Evolutionary conservation across 2,329 filamentous ascomycete genomes (phyloP).

Genomic region (Tolypocladium tropicale): DNA sequence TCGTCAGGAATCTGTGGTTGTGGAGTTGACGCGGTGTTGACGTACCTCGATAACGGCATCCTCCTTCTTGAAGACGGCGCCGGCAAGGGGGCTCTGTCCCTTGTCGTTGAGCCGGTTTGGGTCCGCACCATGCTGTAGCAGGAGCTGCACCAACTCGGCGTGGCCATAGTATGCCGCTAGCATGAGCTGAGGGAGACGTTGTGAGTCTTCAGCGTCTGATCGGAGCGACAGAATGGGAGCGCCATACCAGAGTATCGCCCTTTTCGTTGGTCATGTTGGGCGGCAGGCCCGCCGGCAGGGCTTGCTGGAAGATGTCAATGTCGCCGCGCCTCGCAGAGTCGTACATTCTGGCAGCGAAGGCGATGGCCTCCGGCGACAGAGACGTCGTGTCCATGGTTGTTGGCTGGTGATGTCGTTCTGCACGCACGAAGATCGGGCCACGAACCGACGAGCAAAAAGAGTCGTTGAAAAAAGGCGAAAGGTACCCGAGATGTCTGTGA

Average conservation of each 20-base stretch:
- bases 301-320: constrained; percentile 47
- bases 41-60: constrained; percentile 49
- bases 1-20: not conserved
- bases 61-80: constrained; percentile 64
- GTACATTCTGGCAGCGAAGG: constrained; percentile 56
- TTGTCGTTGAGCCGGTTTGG: constrained; percentile 58
- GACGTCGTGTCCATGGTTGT: not conserved
- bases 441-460: too few relatives aligned
- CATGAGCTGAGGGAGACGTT: constrained; percentile 47
- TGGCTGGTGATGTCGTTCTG: not conserved
- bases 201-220: not conserved
- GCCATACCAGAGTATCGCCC: constrained; percentile 55
- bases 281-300: constrained; percentile 54
- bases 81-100: constrained; percentile 59
- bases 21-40: not conserved
- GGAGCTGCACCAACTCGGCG: constrained; percentile 45
- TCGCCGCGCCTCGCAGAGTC: constrained; percentile 54
- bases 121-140: constrained; percentile 54
- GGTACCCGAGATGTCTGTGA: not conserved
- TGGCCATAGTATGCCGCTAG: constrained; percentile 62
- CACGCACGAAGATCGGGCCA: too few relatives aligned
- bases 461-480: not conserved
- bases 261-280: constrained; percentile 63
- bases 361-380: constrained; percentile 46
- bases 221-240: not conserved